These are phyloP conservation scores for Aspergillus pseudoterreus DNA, from an alignment of 2,329 filamentous ascomycete genomes.

Conservation along the genomic window DNA sequence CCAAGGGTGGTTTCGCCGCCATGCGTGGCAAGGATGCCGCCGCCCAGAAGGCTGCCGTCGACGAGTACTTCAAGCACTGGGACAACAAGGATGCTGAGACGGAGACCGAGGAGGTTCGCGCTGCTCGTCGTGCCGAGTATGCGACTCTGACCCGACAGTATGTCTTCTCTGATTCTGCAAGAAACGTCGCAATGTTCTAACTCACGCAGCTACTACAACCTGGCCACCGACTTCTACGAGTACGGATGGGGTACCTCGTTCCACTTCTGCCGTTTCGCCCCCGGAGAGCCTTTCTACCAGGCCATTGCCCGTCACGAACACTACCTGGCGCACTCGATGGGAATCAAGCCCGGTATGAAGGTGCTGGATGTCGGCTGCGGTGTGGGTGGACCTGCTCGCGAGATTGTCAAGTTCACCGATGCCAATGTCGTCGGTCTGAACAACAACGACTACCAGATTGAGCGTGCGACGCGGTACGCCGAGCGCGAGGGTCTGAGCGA, in stretches of 20 bases:
- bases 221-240: slow-evolving; percentile 94
- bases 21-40: slow-evolving; percentile 79
- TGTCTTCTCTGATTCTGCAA: slow-evolving; percentile 31
- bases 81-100: slow-evolving; percentile 74
- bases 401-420: slow-evolving; percentile 94
- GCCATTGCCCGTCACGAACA: slow-evolving; percentile 96
- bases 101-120: slow-evolving; percentile 79
- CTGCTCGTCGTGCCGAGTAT: slow-evolving; percentile 82
- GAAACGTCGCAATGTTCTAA: slow-evolving; percentile 1
- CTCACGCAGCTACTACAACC: slow-evolving; percentile 77
- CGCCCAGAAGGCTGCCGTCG: slow-evolving; percentile 76
- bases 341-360: slow-evolving; percentile 78
- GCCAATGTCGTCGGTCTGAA: slow-evolving; percentile 88
- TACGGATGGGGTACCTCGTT: slow-evolving; percentile 96
- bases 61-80: slow-evolving; percentile 97
- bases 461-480: slow-evolving; percentile 84
- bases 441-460: slow-evolving; percentile 99
- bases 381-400: slow-evolving; percentile 89
- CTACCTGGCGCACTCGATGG: slow-evolving; percentile 88
- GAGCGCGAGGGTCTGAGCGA: slow-evolving; percentile 73
- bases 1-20: slow-evolving; percentile 69
- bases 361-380: slow-evolving; percentile 96
- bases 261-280: slow-evolving; percentile 93
- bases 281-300: slow-evolving; percentile 81
- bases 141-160: slow-evolving; percentile 90